Percentiles rank a stretch among this genome's conserved stretches.
These are phyloP conservation scores for Pseudomassariella vexata DNA, from an alignment of 2,329 filamentous ascomycete species.

Conservation along the genomic window DNA sequence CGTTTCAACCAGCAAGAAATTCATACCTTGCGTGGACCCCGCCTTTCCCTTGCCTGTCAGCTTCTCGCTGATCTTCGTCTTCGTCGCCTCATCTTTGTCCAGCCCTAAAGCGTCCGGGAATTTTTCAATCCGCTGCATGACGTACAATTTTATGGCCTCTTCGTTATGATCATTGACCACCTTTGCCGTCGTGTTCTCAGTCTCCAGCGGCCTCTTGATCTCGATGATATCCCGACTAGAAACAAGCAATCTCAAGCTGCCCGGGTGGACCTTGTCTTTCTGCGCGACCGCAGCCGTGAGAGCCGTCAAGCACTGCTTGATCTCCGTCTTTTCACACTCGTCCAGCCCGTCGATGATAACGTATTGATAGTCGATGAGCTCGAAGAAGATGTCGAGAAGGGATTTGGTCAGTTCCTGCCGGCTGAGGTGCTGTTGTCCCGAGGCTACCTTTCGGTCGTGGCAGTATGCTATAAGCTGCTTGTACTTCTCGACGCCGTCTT, in stretches of 20 bases:
- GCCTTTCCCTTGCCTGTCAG: slow-evolving; percentile 1
- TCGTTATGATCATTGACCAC: slow-evolving; percentile 13
- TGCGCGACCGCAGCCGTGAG: slow-evolving; percentile 15
- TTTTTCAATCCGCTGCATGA: background rate
- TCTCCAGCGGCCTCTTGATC: slow-evolving; percentile 17
- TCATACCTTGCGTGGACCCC: too few species aligned
- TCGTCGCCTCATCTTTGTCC: background rate
- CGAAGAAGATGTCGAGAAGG: slow-evolving; percentile 4
- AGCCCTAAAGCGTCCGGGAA: background rate
- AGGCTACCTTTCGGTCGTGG: slow-evolving; percentile 1
- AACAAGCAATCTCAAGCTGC: slow-evolving; percentile 23
- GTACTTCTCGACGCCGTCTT: too few species aligned
- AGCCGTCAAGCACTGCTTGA: slow-evolving; percentile 8
- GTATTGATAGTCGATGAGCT: slow-evolving; percentile 17
- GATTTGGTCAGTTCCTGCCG: background rate
- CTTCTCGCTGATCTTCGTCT: background rate
- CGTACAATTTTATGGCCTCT: slow-evolving; percentile 22
- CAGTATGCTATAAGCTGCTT: slow-evolving; percentile 3
- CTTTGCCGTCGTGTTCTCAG: slow-evolving; percentile 1
- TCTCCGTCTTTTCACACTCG: slow-evolving; percentile 27
- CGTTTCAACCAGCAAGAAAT: slow-evolving; percentile 2
- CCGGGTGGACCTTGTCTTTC: slow-evolving; percentile 14
- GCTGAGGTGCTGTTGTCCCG: slow-evolving; percentile 1
- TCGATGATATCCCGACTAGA: slow-evolving; percentile 24
- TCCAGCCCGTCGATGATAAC: slow-evolving; percentile 40